A percentile compares a stretch with the other conserved stretches of the same genome.
These are phyloP conservation scores for Citrus medica DNA, from an alignment of 345 rosid genomes.

Conservation along the genomic window DNA sequence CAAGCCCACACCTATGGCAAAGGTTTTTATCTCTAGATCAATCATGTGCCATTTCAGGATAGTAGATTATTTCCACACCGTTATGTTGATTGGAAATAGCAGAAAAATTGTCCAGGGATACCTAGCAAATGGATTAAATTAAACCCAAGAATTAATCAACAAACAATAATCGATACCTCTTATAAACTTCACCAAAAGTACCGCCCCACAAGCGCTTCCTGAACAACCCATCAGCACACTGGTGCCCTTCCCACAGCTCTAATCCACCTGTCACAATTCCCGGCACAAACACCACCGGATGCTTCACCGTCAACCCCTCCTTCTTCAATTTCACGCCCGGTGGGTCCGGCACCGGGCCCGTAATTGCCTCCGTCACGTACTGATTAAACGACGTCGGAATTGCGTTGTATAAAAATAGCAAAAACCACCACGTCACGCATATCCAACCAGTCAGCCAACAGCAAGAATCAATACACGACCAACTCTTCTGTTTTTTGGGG, in stretches of 20 bases:
- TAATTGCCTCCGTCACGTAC: conserved; percentile 66
- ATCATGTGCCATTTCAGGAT: neutral
- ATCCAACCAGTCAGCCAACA: conserved; percentile 64
- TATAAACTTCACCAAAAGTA: conserved; percentile 64
- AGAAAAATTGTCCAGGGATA: neutral
- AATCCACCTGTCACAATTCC: conserved; percentile 76
- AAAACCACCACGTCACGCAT: conserved; percentile 59
- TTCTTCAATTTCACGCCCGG: conserved; percentile 60
- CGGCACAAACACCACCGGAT: conserved; percentile 72
- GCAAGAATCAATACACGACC: conserved; percentile 59
- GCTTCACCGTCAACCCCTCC: conserved; percentile 55
- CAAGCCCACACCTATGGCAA: neutral
- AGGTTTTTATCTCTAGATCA: neutral
- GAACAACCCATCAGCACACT: conserved; percentile 65
- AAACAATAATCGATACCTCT: conserved; percentile 30
- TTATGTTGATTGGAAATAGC: neutral
- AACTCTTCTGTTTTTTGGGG: conserved; percentile 23
- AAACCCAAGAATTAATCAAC: neutral
- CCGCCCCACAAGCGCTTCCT: conserved; percentile 80
- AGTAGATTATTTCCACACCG: neutral
- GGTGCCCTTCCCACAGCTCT: conserved; percentile 72
- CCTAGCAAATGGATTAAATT: neutral
- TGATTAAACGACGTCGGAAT: conserved; percentile 69
- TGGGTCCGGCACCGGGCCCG: conserved; percentile 61
- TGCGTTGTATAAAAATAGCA: conserved; percentile 53